phyloP scores from a whole-genome alignment of 2,329 filamentous ascomycete genomes.

The Fusarium equiseti region DNA sequence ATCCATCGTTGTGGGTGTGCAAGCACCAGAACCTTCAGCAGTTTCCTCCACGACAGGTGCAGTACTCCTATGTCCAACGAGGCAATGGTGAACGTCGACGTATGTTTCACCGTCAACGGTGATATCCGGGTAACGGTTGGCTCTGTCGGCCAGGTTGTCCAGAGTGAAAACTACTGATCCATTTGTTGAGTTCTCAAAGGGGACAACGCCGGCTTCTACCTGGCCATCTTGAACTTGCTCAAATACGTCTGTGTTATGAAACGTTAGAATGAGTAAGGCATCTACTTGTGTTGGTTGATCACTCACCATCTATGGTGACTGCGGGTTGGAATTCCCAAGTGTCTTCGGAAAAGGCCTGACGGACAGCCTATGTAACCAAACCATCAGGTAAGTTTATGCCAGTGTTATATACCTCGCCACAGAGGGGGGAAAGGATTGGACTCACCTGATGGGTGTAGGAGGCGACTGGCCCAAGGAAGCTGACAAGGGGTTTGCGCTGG shows the following conservation, averaged over 20 bases:
- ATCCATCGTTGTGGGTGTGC: constrained; percentile 62
- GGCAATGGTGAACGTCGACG: constrained; percentile 87
- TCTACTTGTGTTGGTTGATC: not conserved
- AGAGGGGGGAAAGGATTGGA: constrained; percentile 3
- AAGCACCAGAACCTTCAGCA: constrained; percentile 57
- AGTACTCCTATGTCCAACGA: constrained; percentile 69
- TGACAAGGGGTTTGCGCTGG: constrained; percentile 57
- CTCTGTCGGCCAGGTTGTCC: constrained; percentile 85
- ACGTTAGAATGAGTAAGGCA: constrained; percentile 18
- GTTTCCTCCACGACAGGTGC: constrained; percentile 46
- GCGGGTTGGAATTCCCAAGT: constrained; percentile 64
- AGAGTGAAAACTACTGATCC: constrained; percentile 91
- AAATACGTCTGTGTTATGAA: constrained; percentile 75
- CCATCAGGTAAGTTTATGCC: constrained; percentile 24
- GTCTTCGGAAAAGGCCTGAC: constrained; percentile 61
- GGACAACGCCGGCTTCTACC: constrained; percentile 82
- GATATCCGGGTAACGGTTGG: constrained; percentile 73
- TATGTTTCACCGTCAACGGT: constrained; percentile 87
- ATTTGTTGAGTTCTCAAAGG: constrained; percentile 96
- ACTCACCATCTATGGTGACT: constrained; percentile 62
- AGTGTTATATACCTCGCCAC: constrained; percentile 36
- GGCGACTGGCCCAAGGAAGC: constrained; percentile 62
- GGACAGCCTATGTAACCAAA: constrained; percentile 55
- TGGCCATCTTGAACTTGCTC: constrained; percentile 76
- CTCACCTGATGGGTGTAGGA: constrained; percentile 66